These are phyloP conservation scores for Adiantum capillusveneris DNA, from an alignment of 75 land plant genomes.

Conservation along the genomic window DNA sequence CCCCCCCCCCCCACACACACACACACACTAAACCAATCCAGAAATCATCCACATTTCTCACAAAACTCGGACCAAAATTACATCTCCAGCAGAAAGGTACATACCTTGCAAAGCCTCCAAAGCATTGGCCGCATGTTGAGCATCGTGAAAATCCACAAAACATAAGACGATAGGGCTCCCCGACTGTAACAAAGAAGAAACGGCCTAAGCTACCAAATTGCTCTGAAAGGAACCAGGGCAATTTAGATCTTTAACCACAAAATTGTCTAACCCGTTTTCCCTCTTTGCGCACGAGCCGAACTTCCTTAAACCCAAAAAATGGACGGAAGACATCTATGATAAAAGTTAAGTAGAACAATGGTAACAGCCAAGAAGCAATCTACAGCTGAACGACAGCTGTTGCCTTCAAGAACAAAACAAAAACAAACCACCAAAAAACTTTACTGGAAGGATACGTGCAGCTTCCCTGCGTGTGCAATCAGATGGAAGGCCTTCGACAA, in stretches of 20 bases:
- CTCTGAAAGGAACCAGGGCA: too few species aligned
- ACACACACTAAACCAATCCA: too few species aligned
- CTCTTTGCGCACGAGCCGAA: conserved; percentile 87
- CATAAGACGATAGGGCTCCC: conserved; percentile 65
- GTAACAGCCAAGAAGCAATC: not conserved
- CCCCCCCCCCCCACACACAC: too few species aligned
- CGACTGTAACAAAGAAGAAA: conserved; percentile 37
- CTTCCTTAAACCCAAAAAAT: conserved; percentile 94
- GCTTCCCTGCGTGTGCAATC: conserved; percentile 75
- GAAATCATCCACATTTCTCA: too few species aligned
- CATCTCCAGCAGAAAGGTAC: too few species aligned
- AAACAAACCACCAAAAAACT: conserved; percentile 8
- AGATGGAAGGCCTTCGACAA: conserved; percentile 81
- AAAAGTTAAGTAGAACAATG: not conserved
- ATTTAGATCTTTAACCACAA: too few species aligned
- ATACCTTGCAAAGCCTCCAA: conserved; percentile 75
- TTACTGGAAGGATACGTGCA: conserved; percentile 49
- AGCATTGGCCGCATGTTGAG: too few species aligned
- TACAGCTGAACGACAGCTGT: not conserved
- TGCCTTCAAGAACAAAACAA: conserved; percentile 9
- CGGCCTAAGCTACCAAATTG: too few species aligned
- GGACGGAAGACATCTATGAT: conserved; percentile 94
- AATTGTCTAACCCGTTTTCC: conserved; percentile 57
- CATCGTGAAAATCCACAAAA: conserved; percentile 61
- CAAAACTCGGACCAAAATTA: too few species aligned